phyloP scores from a whole-genome alignment of 2,329 filamentous ascomycete genomes.

The Neoscytalidium dimidiatum region DNA sequence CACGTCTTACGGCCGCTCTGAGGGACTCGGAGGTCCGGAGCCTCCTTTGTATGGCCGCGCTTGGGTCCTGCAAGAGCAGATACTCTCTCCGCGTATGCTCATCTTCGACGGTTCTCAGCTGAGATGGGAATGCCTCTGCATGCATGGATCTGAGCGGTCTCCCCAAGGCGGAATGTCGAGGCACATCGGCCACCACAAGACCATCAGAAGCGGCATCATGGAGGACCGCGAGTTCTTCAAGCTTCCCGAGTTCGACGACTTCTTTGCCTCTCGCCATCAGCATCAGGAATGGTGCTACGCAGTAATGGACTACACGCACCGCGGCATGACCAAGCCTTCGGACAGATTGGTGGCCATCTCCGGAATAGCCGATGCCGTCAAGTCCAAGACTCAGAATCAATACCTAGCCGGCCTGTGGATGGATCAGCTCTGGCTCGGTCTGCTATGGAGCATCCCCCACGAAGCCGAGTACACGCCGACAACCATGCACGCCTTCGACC shows the following conservation, averaged over 20 bases:
- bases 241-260: background rate
- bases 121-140: background rate
- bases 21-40: background rate
- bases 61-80: slow-evolving; percentile 14
- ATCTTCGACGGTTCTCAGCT: background rate
- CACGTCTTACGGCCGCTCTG: background rate
- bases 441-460: background rate
- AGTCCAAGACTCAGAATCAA: background rate
- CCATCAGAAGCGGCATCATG: slow-evolving; percentile 23
- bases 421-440: background rate
- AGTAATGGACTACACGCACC: background rate
- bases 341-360: background rate
- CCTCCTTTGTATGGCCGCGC: background rate
- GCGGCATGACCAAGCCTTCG: background rate
- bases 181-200: slow-evolving; percentile 23
- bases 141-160: slow-evolving; percentile 25
- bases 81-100: background rate
- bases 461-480: background rate
- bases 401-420: slow-evolving; percentile 8
- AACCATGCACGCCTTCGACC: background rate
- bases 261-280: slow-evolving; percentile 15
- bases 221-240: slow-evolving; percentile 23
- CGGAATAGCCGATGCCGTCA: background rate
- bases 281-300: slow-evolving; percentile 23
- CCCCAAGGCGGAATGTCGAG: slow-evolving; percentile 23